Evolutionary conservation across 2,329 filamentous ascomycete species (phyloP), one percentile per base, ranked within the genome.

Genomic region (Metarhizium humberi): DNA sequence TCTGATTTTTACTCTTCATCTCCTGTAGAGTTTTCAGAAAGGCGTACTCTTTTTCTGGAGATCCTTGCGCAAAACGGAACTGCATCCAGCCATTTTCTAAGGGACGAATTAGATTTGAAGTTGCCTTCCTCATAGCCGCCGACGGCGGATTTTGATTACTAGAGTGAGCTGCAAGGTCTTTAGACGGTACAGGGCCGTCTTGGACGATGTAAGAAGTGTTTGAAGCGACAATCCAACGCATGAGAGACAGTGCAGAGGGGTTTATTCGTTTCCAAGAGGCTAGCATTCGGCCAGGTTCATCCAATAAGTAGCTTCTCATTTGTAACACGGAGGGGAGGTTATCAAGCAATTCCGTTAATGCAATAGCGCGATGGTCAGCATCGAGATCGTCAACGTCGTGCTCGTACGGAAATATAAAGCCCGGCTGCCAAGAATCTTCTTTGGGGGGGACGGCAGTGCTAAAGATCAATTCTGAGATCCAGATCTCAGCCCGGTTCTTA

Each of bases 221-320:
- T 0, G 91, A 95, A 0, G 91, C 88, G 56, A 96, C 82, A 58
- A 96, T 88, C 92, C 92, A 96, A 52, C 88, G 80, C 20, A 96
- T 72, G 0, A 95, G 69, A 20, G 83, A 80, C 3, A 89, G 70
- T 0, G 85, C 81, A 6, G 87, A 79, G 2, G 82, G 79, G 0
- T 85, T 80, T 10, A 96, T 76, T 18, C 77, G 71, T 25, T 80
- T 74, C 59, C 73, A 73, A 45, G 68, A 72, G 3, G 69, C 65
- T 29, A 87, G 67, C 2, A 61, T 62, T 2, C 63, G 66, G 3
- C 73, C 69, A 2, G 71, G 71, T 3, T 69, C 69, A 32, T 50
- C 62, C n/a, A 69, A 59, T 7, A 86, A 64, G 60, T 76, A 78
- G 0, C 65, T 50, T 60, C 71, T 73, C 76, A 91, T 84, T 0